Percentiles rank a stretch among this genome's conserved stretches.
phyloP scores from a whole-genome alignment of 139 green algal species.

The Tetradesmus lagerheimii region DNA sequence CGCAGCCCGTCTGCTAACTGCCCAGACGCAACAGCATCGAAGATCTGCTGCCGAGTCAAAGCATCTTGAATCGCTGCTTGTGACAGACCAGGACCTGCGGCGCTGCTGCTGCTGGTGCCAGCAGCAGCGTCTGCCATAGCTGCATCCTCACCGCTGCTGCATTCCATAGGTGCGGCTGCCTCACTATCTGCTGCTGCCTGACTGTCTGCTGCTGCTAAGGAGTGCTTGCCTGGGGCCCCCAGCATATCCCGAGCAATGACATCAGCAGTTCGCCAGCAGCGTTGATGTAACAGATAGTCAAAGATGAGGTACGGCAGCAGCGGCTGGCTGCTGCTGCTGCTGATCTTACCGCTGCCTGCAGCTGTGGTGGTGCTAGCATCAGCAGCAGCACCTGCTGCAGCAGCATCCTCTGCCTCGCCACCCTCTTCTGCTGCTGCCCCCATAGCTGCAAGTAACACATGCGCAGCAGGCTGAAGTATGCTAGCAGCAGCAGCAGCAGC shows the following conservation, averaged over 20 bases:
- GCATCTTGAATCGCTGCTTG: constrained; percentile 31
- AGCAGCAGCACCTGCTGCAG: neutral
- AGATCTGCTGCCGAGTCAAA: constrained; percentile 52
- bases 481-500: neutral
- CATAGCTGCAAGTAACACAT: neutral
- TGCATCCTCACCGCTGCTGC: neutral
- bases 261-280: constrained; percentile 67
- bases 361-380: constrained; percentile 5
- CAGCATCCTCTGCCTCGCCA: neutral
- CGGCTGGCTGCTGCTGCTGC: neutral
- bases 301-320: constrained; percentile 67
- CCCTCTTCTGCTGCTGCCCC: constrained; percentile 29
- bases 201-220: constrained; percentile 19
- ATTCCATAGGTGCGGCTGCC: neutral
- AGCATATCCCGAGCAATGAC: constrained; percentile 74
- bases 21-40: constrained; percentile 50
- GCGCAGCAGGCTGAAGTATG: constrained; percentile 18
- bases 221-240: neutral
- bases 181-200: constrained; percentile 2
- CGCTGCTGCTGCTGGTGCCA: neutral
- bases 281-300: constrained; percentile 69
- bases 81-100: constrained; percentile 6
- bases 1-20: constrained; percentile 51
- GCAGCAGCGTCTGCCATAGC: neutral
- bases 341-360: neutral